These are phyloP conservation scores for Trifolium subterraneum DNA, from an alignment of 306 rosid genomes.

Conservation along the genomic window DNA sequence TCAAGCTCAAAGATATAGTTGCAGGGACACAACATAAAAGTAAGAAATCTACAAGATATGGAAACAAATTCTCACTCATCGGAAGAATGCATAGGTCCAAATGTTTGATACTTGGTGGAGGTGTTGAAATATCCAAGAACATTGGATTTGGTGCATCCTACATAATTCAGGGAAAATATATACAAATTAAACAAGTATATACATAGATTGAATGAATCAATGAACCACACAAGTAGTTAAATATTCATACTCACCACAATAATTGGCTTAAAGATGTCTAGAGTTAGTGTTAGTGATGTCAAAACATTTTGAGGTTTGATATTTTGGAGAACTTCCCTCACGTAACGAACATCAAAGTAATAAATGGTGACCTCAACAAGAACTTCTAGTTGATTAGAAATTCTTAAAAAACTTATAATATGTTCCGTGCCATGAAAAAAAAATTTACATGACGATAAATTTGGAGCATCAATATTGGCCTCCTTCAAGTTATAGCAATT, in stretches of 20 bases:
- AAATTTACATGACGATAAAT: background rate
- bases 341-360: background rate
- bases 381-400: slow-evolving; percentile 31
- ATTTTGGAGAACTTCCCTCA: background rate
- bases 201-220: background rate
- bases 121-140: background rate
- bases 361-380: background rate
- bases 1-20: slow-evolving; percentile 8
- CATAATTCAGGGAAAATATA: slow-evolving; percentile 3
- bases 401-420: background rate
- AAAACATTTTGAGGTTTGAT: background rate
- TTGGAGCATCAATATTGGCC: slow-evolving; percentile 41
- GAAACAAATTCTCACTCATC: background rate
- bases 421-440: background rate
- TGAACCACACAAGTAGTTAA: background rate
- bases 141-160: slow-evolving; percentile 2
- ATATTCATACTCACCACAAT: background rate
- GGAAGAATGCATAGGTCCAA: background rate
- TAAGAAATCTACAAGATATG: slow-evolving; percentile 3
- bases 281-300: background rate
- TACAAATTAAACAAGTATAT: background rate
- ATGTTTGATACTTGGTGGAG: slow-evolving; percentile 35
- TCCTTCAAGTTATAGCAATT: slow-evolving; percentile 31
- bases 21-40: slow-evolving; percentile 31
- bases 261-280: background rate